These are phyloP conservation scores for Hysterangium stoloniferum DNA, from an alignment of 768 basidiomycete species.

Conservation along the genomic window DNA sequence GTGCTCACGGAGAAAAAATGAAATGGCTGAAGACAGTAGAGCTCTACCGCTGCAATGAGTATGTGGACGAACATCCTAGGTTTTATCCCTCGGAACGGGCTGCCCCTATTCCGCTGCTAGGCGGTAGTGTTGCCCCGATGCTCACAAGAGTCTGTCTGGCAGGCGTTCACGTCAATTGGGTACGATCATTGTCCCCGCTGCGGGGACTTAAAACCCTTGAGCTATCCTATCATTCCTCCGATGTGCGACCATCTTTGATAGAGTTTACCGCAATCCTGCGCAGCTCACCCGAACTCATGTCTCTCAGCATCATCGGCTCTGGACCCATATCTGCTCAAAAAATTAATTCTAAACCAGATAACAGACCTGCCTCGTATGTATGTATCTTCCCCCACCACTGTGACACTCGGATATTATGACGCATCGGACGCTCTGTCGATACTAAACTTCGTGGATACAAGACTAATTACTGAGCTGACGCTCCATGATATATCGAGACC, in stretches of 20 bases:
- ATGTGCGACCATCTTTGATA: conserved; percentile 43
- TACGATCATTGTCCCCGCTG: conserved; percentile 23
- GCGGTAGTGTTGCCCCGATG: conserved; percentile 19
- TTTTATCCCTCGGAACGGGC: conserved; percentile 39
- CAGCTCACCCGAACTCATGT: conserved; percentile 33
- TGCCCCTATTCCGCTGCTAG: conserved; percentile 36
- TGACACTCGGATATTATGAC: conserved; percentile 1
- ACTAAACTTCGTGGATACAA: not conserved
- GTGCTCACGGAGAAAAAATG: conserved; percentile 24
- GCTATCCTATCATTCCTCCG: conserved; percentile 43
- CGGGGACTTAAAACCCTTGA: conserved; percentile 37
- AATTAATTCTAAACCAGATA: not conserved
- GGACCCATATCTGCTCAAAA: conserved; percentile 26
- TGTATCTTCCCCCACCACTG: not conserved
- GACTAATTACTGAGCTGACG: not conserved
- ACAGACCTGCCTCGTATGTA: not conserved
- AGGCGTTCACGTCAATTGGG: conserved; percentile 54
- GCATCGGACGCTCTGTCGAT: not conserved
- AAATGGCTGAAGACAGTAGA: conserved; percentile 35
- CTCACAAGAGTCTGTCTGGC: conserved; percentile 39
- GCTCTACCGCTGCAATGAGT: conserved; percentile 50
- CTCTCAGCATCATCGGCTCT: conserved; percentile 41
- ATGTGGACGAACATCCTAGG: conserved; percentile 36
- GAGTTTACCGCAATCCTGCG: conserved; percentile 38
- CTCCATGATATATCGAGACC: not conserved